Evolutionary conservation across 2,329 filamentous ascomycete species (phyloP).

Genomic region (Dothidotthia symphoricarpi): DNA sequence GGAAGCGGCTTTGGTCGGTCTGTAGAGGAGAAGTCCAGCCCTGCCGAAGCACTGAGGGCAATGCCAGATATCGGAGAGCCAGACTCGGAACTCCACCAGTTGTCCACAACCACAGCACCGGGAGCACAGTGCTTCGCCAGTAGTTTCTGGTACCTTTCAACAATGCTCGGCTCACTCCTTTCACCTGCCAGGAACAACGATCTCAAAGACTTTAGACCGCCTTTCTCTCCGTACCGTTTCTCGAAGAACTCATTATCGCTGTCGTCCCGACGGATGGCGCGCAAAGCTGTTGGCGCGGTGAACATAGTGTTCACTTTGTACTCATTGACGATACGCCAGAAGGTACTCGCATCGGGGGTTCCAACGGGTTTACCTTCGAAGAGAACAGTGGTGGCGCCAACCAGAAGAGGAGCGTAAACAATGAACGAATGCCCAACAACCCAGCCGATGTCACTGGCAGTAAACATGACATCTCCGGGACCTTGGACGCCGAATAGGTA

Average conservation of each 20-base stretch:
- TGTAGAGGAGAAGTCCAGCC: conserved; percentile 51
- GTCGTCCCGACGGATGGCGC: conserved; percentile 84
- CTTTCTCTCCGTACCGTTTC: conserved; percentile 58
- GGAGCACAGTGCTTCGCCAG: conserved; percentile 64
- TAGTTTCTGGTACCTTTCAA: conserved; percentile 76
- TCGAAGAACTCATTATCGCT: conserved; percentile 67
- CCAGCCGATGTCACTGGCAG: conserved; percentile 88
- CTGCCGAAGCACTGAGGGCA: conserved; percentile 62
- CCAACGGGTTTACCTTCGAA: conserved; percentile 95
- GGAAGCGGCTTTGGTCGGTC: conserved; percentile 50
- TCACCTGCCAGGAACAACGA: conserved; percentile 87
- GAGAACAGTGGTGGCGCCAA: conserved; percentile 80
- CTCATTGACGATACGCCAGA: conserved; percentile 83
- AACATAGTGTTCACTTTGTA: conserved; percentile 77
- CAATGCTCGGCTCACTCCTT: conserved; percentile 80
- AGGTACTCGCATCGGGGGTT: conserved; percentile 80
- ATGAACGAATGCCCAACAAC: conserved; percentile 77
- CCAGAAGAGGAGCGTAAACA: conserved; percentile 80
- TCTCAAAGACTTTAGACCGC: conserved; percentile 68
- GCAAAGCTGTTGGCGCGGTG: conserved; percentile 82
- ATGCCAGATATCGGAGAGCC: conserved; percentile 68
- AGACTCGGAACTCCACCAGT: conserved; percentile 73
- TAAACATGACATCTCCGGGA: conserved; percentile 78
- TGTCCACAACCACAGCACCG: conserved; percentile 64
- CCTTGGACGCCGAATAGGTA: conserved; percentile 81